Conservation (phyloP, 768 basidiomycete species). For the Trametes punicea region DNA sequence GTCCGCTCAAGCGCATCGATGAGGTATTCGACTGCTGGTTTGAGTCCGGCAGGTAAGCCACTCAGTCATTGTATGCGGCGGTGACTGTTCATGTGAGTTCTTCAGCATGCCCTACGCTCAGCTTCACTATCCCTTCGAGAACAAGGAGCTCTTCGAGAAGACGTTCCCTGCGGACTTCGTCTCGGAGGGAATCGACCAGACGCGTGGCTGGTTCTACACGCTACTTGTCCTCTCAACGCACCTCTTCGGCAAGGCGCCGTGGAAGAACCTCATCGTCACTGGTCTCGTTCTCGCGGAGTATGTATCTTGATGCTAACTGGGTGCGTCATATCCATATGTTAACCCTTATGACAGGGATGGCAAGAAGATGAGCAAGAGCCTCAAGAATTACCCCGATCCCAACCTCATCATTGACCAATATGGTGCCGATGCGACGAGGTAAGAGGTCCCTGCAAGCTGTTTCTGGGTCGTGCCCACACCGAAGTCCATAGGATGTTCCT, state of each 20-base stretch:
- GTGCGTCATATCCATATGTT: background rate
- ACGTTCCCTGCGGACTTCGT: constrained; percentile 96
- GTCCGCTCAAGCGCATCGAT: constrained; percentile 81
- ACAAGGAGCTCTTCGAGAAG: constrained; percentile 79
- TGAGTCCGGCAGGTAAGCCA: constrained; percentile 86
- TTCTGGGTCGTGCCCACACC: background rate
- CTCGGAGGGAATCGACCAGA: constrained; percentile 98
- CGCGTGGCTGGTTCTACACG: constrained; percentile 99
- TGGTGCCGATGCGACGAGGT: constrained; percentile 95
- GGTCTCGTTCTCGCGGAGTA: constrained; percentile 94
- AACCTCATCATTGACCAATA: constrained; percentile 85
- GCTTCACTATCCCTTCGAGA: constrained; percentile 97
- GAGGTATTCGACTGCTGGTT: constrained; percentile 99
- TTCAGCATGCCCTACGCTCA: constrained; percentile 97
- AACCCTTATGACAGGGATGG: constrained; percentile 61
- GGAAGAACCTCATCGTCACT: constrained; percentile 97
- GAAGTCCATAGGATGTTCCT: constrained; percentile 76
- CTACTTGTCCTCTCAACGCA: constrained; percentile 94
- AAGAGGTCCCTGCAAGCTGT: background rate
- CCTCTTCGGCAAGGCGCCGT: constrained; percentile 88
- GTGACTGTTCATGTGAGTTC: background rate
- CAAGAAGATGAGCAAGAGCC: constrained; percentile 99
- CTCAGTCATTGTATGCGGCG: no score
- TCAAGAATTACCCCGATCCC: constrained; percentile 96
- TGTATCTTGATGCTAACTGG: constrained; percentile 31